Evolutionary conservation across 176 grass and related monocot genomes (phyloP).

Genomic region (Elymus sibiricus): DNA sequence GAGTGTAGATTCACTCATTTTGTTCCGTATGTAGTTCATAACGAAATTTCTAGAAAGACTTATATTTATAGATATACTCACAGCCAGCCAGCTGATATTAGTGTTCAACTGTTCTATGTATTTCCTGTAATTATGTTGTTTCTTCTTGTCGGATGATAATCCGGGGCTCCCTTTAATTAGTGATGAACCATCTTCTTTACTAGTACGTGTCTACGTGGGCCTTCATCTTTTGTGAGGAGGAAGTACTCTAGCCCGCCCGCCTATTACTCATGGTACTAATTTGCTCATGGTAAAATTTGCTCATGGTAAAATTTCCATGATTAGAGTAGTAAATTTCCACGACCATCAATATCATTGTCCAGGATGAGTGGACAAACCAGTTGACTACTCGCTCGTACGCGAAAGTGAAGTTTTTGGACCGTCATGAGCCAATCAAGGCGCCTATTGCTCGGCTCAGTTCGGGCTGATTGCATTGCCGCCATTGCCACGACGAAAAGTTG

Average conservation of each 20-base stretch:
- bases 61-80: not conserved
- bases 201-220: not conserved
- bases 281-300: not conserved
- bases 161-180: not conserved
- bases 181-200: not conserved
- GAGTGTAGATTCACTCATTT: no score
- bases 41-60: no score
- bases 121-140: not conserved
- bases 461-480: not conserved
- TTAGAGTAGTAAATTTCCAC: not conserved
- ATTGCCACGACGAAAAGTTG: not conserved
- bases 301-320: not conserved
- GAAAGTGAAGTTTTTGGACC: conserved; percentile 15
- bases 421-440: conserved; percentile 24
- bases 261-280: no score
- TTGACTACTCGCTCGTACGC: not conserved
- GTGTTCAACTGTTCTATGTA: not conserved
- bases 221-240: not conserved
- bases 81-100: not conserved
- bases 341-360: not conserved
- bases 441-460: not conserved
- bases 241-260: not conserved
- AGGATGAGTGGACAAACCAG: not conserved
- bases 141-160: not conserved
- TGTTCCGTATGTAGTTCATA: no score